phyloP scores from a whole-genome alignment of 805 yeast genomes.

The Metschnikowia hibisci region DNA sequence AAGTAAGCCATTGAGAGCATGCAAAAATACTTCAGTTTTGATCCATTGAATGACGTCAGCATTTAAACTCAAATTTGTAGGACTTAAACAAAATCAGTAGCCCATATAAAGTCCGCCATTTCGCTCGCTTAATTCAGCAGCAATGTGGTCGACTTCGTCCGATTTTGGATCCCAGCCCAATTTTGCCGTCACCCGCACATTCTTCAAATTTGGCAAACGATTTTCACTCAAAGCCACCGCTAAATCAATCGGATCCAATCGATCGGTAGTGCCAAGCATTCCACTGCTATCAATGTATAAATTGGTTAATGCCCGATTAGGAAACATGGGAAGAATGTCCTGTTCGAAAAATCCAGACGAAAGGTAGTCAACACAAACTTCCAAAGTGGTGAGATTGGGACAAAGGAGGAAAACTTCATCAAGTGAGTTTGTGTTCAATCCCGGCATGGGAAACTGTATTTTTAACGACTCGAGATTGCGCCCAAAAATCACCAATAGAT shows the following conservation, averaged over 20 bases:
- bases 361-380: slow-evolving; percentile 77
- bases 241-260: slow-evolving; percentile 83
- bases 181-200: slow-evolving; percentile 64
- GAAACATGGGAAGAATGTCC: slow-evolving; percentile 23
- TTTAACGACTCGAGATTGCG: slow-evolving; percentile 56
- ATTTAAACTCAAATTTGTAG: neutral
- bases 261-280: slow-evolving; percentile 74
- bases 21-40: neutral
- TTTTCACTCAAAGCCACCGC: slow-evolving; percentile 80
- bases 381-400: slow-evolving; percentile 61
- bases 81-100: slow-evolving; percentile 10
- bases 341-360: slow-evolving; percentile 41
- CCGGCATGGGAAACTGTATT: slow-evolving; percentile 87
- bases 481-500: slow-evolving; percentile 63
- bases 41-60: neutral
- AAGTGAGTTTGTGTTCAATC: slow-evolving; percentile 60
- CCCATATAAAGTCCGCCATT: slow-evolving; percentile 72
- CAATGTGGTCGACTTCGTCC: slow-evolving; percentile 45
- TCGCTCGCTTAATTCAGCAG: slow-evolving; percentile 65
- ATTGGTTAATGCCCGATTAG: slow-evolving; percentile 49
- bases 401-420: slow-evolving; percentile 74
- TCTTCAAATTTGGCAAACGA: slow-evolving; percentile 63
- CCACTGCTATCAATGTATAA: slow-evolving; percentile 82
- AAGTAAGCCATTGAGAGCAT: neutral
- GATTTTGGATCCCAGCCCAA: slow-evolving; percentile 77